These are phyloP conservation scores for Chlorella sp. DNA, from an alignment of 139 green algal species.

Conservation along the genomic window DNA sequence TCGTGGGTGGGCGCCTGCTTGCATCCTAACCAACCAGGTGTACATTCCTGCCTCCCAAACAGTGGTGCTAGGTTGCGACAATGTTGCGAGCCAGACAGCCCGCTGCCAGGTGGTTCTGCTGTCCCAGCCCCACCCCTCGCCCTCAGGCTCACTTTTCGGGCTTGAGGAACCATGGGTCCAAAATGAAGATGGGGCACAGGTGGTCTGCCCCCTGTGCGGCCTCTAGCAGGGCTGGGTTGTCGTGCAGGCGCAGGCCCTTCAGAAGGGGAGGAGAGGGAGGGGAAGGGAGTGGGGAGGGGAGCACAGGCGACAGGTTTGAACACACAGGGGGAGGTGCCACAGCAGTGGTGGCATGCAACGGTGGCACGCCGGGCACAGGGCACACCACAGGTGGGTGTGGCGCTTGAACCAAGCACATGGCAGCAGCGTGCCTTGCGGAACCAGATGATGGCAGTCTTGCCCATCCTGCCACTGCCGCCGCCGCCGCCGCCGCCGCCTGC, in stretches of 20 bases:
- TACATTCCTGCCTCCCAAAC: too few species aligned
- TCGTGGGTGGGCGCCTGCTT: too few species aligned
- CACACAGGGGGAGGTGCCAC: neutral
- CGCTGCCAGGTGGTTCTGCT: neutral
- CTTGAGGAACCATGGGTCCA: constrained; percentile 83
- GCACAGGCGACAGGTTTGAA: too few species aligned
- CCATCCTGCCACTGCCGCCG: constrained; percentile 4
- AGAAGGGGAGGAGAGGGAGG: neutral
- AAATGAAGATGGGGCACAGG: constrained; percentile 86
- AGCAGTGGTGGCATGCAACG: neutral
- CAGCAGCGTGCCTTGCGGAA: constrained; percentile 12
- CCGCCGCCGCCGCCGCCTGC: neutral
- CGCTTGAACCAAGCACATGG: neutral
- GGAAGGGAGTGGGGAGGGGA: neutral
- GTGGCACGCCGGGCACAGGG: neutral
- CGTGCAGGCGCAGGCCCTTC: constrained; percentile 87
- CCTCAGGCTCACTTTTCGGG: constrained; percentile 40
- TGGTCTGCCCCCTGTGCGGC: constrained; percentile 58
- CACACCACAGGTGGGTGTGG: too few species aligned
- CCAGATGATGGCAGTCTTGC: constrained; percentile 20
- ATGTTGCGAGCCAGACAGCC: neutral
- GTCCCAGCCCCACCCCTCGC: neutral
- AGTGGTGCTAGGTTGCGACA: neutral
- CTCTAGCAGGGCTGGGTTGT: constrained; percentile 89
- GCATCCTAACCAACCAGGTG: too few species aligned